Evolutionary conservation across 495 filamentous ascomycete species (phyloP), one percentile per base, ranked within the genome.

Genomic region (Cetradonia linearis): DNA sequence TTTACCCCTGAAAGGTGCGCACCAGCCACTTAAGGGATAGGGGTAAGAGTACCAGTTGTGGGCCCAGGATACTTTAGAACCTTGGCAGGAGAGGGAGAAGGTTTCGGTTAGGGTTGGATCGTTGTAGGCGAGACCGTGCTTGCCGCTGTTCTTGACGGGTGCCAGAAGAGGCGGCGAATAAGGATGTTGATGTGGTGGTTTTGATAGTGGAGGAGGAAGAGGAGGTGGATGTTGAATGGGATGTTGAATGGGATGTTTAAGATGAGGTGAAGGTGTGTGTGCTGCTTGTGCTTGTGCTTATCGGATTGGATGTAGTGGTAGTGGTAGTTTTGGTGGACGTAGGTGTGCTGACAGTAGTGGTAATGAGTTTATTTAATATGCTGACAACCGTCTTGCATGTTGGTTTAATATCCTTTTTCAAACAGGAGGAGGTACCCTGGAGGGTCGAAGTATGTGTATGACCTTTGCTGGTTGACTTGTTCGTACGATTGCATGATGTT

Each of bases 51-150:
- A 82, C 85, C 85, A 88, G 80, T 87, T 86, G 78, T 85, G 86
- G 27, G 73, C 73, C 81, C 83, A 88, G 16, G 71, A 69, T 64
- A 81, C 70, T 58, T 77, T 67, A 61, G 68, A 65, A 5, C 4
- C 70, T 56, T 68, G 70, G 55, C 66, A 56, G 59, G 64, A 65
- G 13, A 60, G 58, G 25, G 58, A 60, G 70, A 90, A 83, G 56
- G 71, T 42, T 20, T 65, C 49, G 54, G 84, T 79, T 20, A 85
- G 75, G 40, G 64, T 67, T 48, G 77, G 70, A 63, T 85, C 78
- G 70, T 94, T 93, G 85, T 88, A 95, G 49, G 86, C 83, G 38
- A 91, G 79, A 69, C 90, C 89, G 62, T 86, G 86, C 27, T 54
- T 54, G 33, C 60, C 60, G 38, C 25, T 27, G 40, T 49, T 56